Evolutionary conservation across 2,329 filamentous ascomycete species (phyloP).

Genomic region (Aspergillus sergii): DNA sequence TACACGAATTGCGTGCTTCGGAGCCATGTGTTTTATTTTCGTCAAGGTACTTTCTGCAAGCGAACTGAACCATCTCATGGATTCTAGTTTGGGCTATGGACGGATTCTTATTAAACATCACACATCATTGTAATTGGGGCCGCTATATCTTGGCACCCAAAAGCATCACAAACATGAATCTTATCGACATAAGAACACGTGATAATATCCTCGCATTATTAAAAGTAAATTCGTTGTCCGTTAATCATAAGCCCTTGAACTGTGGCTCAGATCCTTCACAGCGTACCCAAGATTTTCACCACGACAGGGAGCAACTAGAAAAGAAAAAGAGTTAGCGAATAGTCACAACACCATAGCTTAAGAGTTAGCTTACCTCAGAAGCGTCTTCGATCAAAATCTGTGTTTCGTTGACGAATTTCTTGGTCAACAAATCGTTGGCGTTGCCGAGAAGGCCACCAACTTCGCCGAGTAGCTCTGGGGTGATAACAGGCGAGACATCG

Average conservation of each 20-base stretch:
- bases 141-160: slow-evolving; percentile 50
- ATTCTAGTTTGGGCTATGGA: slow-evolving; percentile 6
- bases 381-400: slow-evolving; percentile 30
- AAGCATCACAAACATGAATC: slow-evolving; percentile 50
- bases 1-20: background rate
- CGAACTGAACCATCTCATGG: background rate
- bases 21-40: background rate
- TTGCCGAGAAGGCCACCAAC: slow-evolving; percentile 26
- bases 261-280: slow-evolving; percentile 22
- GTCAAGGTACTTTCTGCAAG: background rate
- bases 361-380: slow-evolving; percentile 28
- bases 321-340: slow-evolving; percentile 13
- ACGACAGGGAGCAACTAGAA: slow-evolving; percentile 33
- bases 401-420: slow-evolving; percentile 32
- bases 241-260: slow-evolving; percentile 26
- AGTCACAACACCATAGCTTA: background rate
- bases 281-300: slow-evolving; percentile 31
- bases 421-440: slow-evolving; percentile 21
- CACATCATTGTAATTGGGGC: slow-evolving; percentile 33
- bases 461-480: slow-evolving; percentile 28
- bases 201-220: slow-evolving; percentile 36
- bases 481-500: slow-evolving; percentile 32
- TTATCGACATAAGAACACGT: slow-evolving; percentile 20
- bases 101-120: slow-evolving; percentile 4
- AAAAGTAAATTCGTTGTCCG: slow-evolving; percentile 26